These are phyloP conservation scores for Coemansia sp. DNA, from an alignment of 192 early-diverging fungal species.

Conservation along the genomic window DNA sequence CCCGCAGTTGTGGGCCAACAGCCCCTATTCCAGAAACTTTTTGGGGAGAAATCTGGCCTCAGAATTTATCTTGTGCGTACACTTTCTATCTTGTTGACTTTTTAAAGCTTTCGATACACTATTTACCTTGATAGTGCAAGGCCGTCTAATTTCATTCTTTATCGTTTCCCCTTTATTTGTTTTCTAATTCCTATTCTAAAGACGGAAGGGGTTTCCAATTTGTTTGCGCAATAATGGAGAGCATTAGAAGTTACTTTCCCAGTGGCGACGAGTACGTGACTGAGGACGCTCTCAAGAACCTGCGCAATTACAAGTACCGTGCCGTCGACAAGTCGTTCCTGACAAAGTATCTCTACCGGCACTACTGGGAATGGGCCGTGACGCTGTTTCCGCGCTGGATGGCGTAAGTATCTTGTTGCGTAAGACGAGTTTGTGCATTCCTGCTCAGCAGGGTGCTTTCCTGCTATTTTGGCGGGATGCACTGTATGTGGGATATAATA, in stretches of 20 bases:
- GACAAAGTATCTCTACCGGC: constrained; percentile 76
- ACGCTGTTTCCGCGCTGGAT: constrained; percentile 89
- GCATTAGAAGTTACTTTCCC: constrained; percentile 40
- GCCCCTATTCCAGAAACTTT: background rate
- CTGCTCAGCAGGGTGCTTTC: no score
- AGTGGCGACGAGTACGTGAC: constrained; percentile 63
- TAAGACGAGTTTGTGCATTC: no score
- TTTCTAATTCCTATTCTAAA: background rate
- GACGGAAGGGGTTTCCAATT: background rate
- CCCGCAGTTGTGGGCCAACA: background rate
- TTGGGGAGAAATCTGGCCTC: background rate
- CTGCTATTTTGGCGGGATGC: background rate
- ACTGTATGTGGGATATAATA: background rate
- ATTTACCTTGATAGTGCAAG: background rate
- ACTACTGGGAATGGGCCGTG: constrained; percentile 90
- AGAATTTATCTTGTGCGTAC: background rate
- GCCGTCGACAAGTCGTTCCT: constrained; percentile 81
- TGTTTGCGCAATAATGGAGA: constrained; percentile 19
- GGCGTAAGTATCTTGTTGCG: constrained; percentile 69
- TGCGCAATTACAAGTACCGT: constrained; percentile 77
- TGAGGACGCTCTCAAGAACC: constrained; percentile 66
- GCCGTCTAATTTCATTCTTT: background rate
- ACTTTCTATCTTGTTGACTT: background rate
- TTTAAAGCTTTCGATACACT: background rate
- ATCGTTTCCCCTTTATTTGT: background rate